These are phyloP conservation scores for Astrothelium macrocarpum DNA, from an alignment of 495 filamentous ascomycete species.

Conservation along the genomic window DNA sequence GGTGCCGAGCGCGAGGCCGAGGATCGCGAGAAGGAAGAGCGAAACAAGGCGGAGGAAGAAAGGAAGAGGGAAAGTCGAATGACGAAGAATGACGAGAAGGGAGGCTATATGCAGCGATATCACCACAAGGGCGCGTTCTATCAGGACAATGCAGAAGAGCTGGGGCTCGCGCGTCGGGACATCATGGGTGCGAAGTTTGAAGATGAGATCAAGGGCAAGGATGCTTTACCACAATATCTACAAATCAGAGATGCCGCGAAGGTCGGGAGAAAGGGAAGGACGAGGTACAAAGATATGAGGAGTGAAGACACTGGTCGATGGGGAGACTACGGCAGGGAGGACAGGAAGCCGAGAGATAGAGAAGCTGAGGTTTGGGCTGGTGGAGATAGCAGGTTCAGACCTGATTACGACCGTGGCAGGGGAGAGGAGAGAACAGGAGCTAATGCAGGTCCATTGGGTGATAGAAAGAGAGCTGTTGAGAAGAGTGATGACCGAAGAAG, in stretches of 20 bases:
- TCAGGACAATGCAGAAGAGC: slow-evolving; percentile 59
- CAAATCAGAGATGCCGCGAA: slow-evolving; percentile 91
- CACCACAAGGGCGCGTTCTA: slow-evolving; percentile 96
- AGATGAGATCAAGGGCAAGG: slow-evolving; percentile 71
- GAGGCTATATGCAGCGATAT: slow-evolving; percentile 90
- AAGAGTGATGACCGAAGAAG: slow-evolving; percentile 22
- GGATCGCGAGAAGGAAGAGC: slow-evolving; percentile 65
- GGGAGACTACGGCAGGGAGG: slow-evolving; percentile 54
- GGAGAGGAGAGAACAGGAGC: slow-evolving; percentile 41
- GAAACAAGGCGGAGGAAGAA: slow-evolving; percentile 76
- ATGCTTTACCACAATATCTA: slow-evolving; percentile 82
- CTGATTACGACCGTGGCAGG: slow-evolving; percentile 21
- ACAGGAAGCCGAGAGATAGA: slow-evolving; percentile 20
- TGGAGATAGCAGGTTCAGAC: slow-evolving; percentile 30
- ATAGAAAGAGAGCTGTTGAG: slow-evolving; percentile 40
- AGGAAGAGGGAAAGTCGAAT: slow-evolving; percentile 64
- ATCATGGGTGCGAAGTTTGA: slow-evolving; percentile 69
- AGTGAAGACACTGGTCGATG: slow-evolving; percentile 87
- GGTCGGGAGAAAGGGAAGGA: slow-evolving; percentile 83
- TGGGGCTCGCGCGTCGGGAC: slow-evolving; percentile 63
- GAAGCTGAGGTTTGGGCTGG: slow-evolving; percentile 21
- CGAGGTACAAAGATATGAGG: slow-evolving; percentile 79
- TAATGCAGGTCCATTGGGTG: slow-evolving; percentile 51
- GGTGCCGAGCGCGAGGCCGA: slow-evolving; percentile 80
- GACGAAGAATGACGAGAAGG: slow-evolving; percentile 71